Conservation (phyloP, 2,329 filamentous ascomycete genomes). For the Trichoderma oligosporum region DNA sequence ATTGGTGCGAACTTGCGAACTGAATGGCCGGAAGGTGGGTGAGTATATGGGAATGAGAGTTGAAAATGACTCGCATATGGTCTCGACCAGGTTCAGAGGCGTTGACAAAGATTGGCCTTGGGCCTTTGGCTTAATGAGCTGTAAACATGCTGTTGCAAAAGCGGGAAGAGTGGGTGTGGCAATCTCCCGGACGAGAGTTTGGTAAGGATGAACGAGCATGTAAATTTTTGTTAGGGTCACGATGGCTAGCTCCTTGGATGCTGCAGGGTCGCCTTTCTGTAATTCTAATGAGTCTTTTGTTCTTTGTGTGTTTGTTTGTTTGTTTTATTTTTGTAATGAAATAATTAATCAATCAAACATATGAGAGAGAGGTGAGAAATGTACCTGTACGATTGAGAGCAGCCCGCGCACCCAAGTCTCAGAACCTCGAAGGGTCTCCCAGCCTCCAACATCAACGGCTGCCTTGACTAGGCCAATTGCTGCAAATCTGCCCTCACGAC, state of each 20-base stretch:
- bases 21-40: slow-evolving; percentile 75
- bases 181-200: slow-evolving; percentile 80
- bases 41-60: slow-evolving; percentile 75
- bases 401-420: slow-evolving; percentile 76
- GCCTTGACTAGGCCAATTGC: slow-evolving; percentile 77
- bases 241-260: slow-evolving; percentile 72
- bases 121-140: slow-evolving; percentile 53
- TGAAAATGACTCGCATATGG: slow-evolving; percentile 66
- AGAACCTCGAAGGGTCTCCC: slow-evolving; percentile 71
- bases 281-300: not conserved
- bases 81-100: slow-evolving; percentile 55
- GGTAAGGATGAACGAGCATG: slow-evolving; percentile 74
- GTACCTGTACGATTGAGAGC: slow-evolving; percentile 68
- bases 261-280: slow-evolving; percentile 71
- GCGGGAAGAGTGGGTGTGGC: slow-evolving; percentile 75
- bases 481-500: slow-evolving; percentile 68
- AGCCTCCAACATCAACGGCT: slow-evolving; percentile 75
- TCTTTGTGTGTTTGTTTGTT: too few relatives aligned
- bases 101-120: slow-evolving; percentile 27
- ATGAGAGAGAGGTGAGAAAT: not conserved
- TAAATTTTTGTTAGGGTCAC: slow-evolving; percentile 81
- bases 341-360: not conserved
- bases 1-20: slow-evolving; percentile 62
- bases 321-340: too few relatives aligned
- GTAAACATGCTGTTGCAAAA: slow-evolving; percentile 70